Percentiles rank a stretch among this genome's conserved stretches.
Evolutionary conservation across 73 alveolate genomes (phyloP).

Genomic region (Paramecium biaurelia): DNA sequence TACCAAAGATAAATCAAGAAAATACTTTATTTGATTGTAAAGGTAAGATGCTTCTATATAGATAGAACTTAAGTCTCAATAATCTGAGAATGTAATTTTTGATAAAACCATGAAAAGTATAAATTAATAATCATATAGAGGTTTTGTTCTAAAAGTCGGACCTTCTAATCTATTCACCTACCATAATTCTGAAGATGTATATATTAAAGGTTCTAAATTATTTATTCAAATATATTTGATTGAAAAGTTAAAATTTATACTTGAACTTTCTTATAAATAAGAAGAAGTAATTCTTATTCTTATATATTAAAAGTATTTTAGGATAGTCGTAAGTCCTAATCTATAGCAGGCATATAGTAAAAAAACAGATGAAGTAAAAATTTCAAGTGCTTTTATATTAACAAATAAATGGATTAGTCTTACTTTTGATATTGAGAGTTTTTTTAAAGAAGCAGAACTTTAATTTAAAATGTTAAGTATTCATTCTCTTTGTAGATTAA

Average conservation of each 20-base stretch:
- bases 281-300: neutral
- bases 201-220: neutral
- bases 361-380: neutral
- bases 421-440: neutral
- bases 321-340: neutral
- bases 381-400: neutral
- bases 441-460: neutral
- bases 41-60: neutral
- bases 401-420: conserved; percentile 35
- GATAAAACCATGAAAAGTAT: neutral
- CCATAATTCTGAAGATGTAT: neutral
- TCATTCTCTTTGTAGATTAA: neutral
- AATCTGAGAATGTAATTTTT: neutral
- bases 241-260: neutral
- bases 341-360: neutral
- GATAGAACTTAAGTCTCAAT: neutral
- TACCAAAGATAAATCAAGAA: neutral
- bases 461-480: neutral
- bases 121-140: neutral
- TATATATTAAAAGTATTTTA: neutral
- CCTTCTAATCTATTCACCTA: neutral
- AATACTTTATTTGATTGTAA: neutral
- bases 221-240: neutral
- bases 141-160: neutral
- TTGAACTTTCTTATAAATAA: neutral